Evolutionary conservation across 768 basidiomycete species (phyloP), one percentile per base, ranked within the genome.

Genomic region (Lactifluus echinatus): DNA sequence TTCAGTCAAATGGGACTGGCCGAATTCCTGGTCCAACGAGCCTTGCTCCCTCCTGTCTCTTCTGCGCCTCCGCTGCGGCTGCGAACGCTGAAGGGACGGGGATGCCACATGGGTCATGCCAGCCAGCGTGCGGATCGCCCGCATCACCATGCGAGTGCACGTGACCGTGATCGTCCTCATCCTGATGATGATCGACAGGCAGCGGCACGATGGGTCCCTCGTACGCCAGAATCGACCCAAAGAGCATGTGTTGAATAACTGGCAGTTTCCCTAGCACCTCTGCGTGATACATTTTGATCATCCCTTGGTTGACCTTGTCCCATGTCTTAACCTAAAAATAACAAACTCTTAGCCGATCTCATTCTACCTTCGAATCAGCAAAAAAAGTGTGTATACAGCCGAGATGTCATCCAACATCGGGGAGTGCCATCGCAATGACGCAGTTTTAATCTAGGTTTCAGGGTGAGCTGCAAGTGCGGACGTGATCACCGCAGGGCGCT

Each of bases 341-440:
- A 19, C 12, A 5, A 33, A 26, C 19, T 6, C 19, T 3, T 15
- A 28, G 26, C 6, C 26, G 11, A 28, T 24, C 6, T 4, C 36
- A n/a, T 12, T 33, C 17, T 6, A n/a, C 2, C 7, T 23, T 8
- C 3, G n/a, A n/a, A n/a, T n/a, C n/a, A n/a, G n/a, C 14, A 15
- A 4, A 17, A 49, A 8, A 49, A 21, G 24, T 48, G 15, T 11
- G 8, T 76, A 40, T 59, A 72, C 93, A 0, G 87, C 92, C 1
- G 93, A 94, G 54, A 98, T 98, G 66, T 98, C 95, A 69, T 97
- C 92, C 7, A 99, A 80, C 95, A 99, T 98, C 1, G 95, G 95
- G 0, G 93, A 96, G 72, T 99, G 95, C 95, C 95, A 99, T 50
- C 93, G 80, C 0, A 98, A 76, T 0, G 93, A 93, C 0, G 94